These are phyloP conservation scores for Coemansia interrupta DNA, from an alignment of 192 early-diverging fungal genomes.

Conservation along the genomic window DNA sequence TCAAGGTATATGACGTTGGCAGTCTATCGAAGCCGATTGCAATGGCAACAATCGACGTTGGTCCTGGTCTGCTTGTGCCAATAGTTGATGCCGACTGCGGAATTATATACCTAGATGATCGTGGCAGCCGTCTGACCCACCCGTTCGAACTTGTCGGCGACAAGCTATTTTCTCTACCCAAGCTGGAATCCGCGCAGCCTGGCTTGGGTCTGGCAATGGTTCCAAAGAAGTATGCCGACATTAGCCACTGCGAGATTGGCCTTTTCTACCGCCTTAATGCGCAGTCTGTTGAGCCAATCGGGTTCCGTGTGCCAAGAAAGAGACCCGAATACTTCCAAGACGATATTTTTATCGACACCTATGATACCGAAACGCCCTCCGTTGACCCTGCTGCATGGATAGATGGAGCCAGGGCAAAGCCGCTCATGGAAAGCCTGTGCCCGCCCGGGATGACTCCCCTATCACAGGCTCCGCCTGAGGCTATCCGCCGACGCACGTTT, in stretches of 20 bases:
- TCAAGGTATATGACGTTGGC: conserved; percentile 54
- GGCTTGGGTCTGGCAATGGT: conserved; percentile 70
- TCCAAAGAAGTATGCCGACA: conserved; percentile 66
- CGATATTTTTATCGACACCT: conserved; percentile 72
- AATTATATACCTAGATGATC: conserved; percentile 67
- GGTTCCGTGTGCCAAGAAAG: conserved; percentile 74
- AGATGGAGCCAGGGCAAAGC: conserved; percentile 13
- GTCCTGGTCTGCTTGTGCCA: conserved; percentile 70
- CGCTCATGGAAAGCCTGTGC: conserved; percentile 28
- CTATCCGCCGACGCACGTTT: conserved; percentile 7
- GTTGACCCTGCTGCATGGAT: conserved; percentile 62
- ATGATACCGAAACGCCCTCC: conserved; percentile 54
- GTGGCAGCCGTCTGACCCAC: conserved; percentile 73
- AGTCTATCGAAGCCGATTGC: conserved; percentile 45
- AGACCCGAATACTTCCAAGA: conserved; percentile 90
- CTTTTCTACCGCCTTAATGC: conserved; percentile 66
- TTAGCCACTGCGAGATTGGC: conserved; percentile 66
- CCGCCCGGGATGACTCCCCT: conserved; percentile 53
- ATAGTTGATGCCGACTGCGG: conserved; percentile 67
- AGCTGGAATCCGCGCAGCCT: conserved; percentile 57
- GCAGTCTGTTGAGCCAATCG: conserved; percentile 66
- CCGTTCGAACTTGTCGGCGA: conserved; percentile 64
- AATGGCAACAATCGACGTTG: conserved; percentile 62
- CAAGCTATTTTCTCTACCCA: conserved; percentile 55
- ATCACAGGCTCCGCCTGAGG: conserved; percentile 47